Evolutionary conservation across 208 protist genomes (phyloP), one percentile per base, ranked within the genome.

Genomic region (Porcisia hertigi): DNA sequence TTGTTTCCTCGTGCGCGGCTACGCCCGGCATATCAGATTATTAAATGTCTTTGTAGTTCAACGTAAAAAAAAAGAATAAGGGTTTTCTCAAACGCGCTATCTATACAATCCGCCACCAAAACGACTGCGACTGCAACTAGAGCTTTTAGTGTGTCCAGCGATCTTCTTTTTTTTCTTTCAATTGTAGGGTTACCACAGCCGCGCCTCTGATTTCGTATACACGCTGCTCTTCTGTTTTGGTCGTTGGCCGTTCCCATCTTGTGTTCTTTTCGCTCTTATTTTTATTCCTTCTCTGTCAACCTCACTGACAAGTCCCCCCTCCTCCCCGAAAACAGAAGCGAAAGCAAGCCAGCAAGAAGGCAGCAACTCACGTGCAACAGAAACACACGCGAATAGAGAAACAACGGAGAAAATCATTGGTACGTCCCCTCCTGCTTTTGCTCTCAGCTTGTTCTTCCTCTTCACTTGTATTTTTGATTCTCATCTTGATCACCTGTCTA

Each of bases 71-170:
- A 9, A 36, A 23, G 30, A 64, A 39, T n/a, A 23, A 62, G 30
- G 62, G 36, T 66, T 66, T 66, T 66, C 39, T 66, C 34, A 65
- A 65, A 65, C 59, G 59, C 59, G 59, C 59, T 30, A 12, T 34
- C 30, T 9, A 65, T 45, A 20, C 59, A 9, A 36, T 45, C 34
- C 36, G 3, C 59, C 34, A n/a, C 59, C 23, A 20, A 23, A 5
- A 43, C 34, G 16, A 63, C 57, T 23, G 30, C 57, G 8, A 62
- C 57, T 0, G n/a, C 25, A 5, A 62, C 57, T 14, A 62, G 18
- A 12, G 8, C 57, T 36, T 16, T 23, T 39, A 20, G 25, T 36
- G 57, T 36, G 30, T 62, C 25, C 54, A n/a, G 57, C 20, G 41
- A 36, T 47, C 20, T 66, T 36, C 34, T 2, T 66, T 45, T 9